These are phyloP conservation scores for Aspergillus steynii DNA, from an alignment of 495 filamentous ascomycete genomes.

Conservation along the genomic window DNA sequence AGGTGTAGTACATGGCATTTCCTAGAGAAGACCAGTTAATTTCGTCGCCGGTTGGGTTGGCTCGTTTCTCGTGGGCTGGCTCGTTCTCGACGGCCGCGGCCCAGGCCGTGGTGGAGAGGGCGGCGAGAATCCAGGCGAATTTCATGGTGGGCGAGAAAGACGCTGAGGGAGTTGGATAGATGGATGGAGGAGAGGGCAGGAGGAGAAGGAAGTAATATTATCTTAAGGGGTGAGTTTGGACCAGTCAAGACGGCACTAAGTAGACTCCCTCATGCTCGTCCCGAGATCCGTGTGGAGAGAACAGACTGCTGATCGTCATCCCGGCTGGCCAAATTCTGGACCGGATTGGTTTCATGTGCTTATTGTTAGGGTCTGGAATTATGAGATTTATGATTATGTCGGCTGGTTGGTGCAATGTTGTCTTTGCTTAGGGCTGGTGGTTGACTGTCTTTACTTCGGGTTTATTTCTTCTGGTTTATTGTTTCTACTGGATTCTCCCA, in stretches of 20 bases:
- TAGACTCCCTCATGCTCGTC: neutral
- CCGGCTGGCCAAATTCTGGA: neutral
- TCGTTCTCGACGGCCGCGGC: neutral
- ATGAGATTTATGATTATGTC: neutral
- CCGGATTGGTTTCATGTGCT: neutral
- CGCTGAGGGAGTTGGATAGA: neutral
- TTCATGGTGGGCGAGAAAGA: constrained; percentile 3
- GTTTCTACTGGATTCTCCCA: no score
- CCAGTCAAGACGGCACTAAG: neutral
- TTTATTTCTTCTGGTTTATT: neutral
- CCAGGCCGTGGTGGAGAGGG: constrained; percentile 2
- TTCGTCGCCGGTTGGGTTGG: neutral
- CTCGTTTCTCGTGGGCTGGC: neutral
- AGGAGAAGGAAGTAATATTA: no score
- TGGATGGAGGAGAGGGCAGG: neutral
- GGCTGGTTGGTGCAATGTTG: no score
- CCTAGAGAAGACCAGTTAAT: constrained; percentile 4
- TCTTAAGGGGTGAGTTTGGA: neutral
- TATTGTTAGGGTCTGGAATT: neutral
- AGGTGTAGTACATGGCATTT: constrained; percentile 1
- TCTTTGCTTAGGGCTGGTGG: no score
- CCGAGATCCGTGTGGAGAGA: constrained; percentile 8
- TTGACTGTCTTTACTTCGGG: no score
- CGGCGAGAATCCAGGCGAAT: constrained; percentile 6
- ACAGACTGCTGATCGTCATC: constrained; percentile 5